Base-by-base conservation (phyloP, 495 filamentous ascomycete species). In the Penicillium ochrochloron region DNA sequence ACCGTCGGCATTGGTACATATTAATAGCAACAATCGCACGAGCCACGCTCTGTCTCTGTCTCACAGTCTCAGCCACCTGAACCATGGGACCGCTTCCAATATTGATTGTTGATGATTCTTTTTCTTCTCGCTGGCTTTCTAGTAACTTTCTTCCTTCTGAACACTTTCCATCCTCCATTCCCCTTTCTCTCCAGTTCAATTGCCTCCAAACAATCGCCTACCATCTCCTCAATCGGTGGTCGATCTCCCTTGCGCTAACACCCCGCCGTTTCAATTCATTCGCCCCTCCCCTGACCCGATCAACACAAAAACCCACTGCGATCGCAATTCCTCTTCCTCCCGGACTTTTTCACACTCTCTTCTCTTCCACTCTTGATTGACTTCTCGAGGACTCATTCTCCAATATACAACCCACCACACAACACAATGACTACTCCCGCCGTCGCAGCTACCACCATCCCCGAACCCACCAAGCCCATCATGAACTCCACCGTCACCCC, bases 401-500 rank as follows among this genome's bases (percentile, higher is more conserved):
- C 27, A 31, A 44, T 52, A 31, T 51, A 10, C 44, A 19, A 50
- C 56, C 33, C 50, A 41, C 25, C 35, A 60, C 11, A 31, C 52
- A 37, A 39, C 27, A 64, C 62, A 60, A 69, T 69, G 63, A 64
- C 64, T 54, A 44, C 62, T 42, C 66, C 70, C n/a, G 31, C 42
- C 27, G 17, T 63, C 39, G 58, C 64, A 50, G 46, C 67, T 23
- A 62, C 71, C 27, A 57, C 63, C 21, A 37, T 60, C 61, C 19
- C 64, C 23, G 57, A 63, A 34, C 44, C 44, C 44, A 69, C 64
- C 53, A 73, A 69, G 62, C 53, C 70, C 44, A 63, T 57, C 57
- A 66, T 63, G 58, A 66, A 62, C 56, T 51, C 70, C 76, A 84
- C 80, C 81, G 61, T 66, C 29, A 70, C 81, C 67, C 73, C 85